phyloP scores from a whole-genome alignment of 2,329 filamentous ascomycete genomes.

The Fusarium solani-melongenae region DNA sequence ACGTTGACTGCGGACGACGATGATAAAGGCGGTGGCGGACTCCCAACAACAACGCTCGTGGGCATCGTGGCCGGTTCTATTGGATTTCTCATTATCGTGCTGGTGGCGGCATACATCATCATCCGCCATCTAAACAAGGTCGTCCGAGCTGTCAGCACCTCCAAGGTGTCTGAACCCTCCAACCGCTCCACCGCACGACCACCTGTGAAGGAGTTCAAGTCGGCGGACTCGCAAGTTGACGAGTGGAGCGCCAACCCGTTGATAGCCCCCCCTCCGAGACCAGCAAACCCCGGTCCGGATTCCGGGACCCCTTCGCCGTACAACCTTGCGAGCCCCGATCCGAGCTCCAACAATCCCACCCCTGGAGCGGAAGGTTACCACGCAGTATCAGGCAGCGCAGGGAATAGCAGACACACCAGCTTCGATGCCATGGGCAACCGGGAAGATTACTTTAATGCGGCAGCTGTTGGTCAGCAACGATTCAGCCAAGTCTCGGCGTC shows the following conservation, averaged over 20 bases:
- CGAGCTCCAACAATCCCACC: slow-evolving; percentile 45
- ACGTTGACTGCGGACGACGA: slow-evolving; percentile 35
- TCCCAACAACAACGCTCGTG: slow-evolving; percentile 57
- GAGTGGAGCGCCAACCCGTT: slow-evolving; percentile 56
- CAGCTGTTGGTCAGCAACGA: slow-evolving; percentile 15
- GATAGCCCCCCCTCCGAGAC: slow-evolving; percentile 46
- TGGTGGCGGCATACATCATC: slow-evolving; percentile 60
- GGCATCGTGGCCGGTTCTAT: slow-evolving; percentile 66
- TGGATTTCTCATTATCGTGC: slow-evolving; percentile 58
- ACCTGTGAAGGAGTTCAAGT: slow-evolving; percentile 52
- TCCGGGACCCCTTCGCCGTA: slow-evolving; percentile 33
- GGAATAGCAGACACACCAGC: slow-evolving; percentile 44
- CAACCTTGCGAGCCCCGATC: slow-evolving; percentile 33
- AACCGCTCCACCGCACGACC: slow-evolving; percentile 46
- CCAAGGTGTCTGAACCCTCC: slow-evolving; percentile 46
- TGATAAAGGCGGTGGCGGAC: slow-evolving; percentile 43
- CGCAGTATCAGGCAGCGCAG: slow-evolving; percentile 34
- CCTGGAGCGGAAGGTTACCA: slow-evolving; percentile 42
- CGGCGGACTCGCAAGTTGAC: slow-evolving; percentile 57
- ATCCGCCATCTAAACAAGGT: slow-evolving; percentile 62
- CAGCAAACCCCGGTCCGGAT: slow-evolving; percentile 38
- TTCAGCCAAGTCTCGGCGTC: slow-evolving; percentile 37
- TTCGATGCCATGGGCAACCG: slow-evolving; percentile 41
- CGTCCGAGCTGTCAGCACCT: slow-evolving; percentile 53
- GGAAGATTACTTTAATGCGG: slow-evolving; percentile 46